phyloP scores from a whole-genome alignment of 2,329 filamentous ascomycete genomes.

The Fusarium oxysporum region DNA sequence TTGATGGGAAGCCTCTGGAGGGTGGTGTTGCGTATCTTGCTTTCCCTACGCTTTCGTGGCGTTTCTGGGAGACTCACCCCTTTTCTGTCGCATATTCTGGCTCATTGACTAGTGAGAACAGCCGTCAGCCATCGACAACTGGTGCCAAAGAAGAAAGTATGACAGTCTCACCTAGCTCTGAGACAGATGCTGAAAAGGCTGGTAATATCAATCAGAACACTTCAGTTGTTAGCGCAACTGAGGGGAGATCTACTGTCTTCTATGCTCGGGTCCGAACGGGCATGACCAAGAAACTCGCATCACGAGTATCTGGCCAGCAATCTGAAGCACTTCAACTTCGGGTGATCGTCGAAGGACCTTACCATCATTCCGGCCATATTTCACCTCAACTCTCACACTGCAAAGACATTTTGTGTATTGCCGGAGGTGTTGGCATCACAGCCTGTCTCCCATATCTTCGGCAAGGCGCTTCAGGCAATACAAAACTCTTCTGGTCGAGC shows the following conservation, averaged over 20 bases:
- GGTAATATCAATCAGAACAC: neutral
- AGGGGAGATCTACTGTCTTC: neutral
- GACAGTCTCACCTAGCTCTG: conserved; percentile 18
- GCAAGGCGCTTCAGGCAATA: conserved; percentile 5
- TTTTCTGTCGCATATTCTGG: conserved; percentile 46
- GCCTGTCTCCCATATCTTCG: conserved; percentile 46
- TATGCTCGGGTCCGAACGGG: conserved; percentile 42
- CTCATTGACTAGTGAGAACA: neutral
- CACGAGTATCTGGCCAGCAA: neutral
- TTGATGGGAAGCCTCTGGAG: conserved; percentile 38
- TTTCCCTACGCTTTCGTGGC: conserved; percentile 52
- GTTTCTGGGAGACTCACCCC: conserved; percentile 53
- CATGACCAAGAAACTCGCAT: conserved; percentile 38
- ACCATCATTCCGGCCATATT: conserved; percentile 43
- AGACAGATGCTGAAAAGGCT: neutral
- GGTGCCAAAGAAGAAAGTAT: neutral
- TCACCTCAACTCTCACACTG: conserved; percentile 40
- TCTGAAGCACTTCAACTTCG: conserved; percentile 23
- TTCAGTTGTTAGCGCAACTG: neutral
- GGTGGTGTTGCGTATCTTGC: conserved; percentile 52
- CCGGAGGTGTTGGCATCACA: conserved; percentile 50
- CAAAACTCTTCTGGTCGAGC: conserved; percentile 45
- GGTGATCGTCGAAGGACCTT: conserved; percentile 44
- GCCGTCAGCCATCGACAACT: neutral
- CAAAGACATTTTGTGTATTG: conserved; percentile 45